phyloP scores from a whole-genome alignment of 805 yeast species.

The Candida verbasci region DNA sequence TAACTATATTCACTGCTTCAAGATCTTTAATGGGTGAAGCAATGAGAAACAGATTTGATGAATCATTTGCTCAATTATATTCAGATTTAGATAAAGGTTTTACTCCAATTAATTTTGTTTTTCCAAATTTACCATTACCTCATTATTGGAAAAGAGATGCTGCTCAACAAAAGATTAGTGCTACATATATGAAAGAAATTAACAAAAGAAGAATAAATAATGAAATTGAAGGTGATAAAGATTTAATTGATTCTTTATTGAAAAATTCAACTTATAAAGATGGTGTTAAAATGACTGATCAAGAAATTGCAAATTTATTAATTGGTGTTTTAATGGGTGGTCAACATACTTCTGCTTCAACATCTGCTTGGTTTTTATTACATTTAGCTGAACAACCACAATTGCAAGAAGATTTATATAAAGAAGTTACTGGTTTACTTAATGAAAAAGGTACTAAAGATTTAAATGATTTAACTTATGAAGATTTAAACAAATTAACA shows the following conservation, averaged over 20 bases:
- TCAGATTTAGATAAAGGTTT: conserved; percentile 95
- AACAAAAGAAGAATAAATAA: conserved; percentile 66
- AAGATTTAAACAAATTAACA: conserved; percentile 76
- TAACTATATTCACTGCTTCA: conserved; percentile 95
- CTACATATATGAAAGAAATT: conserved; percentile 78
- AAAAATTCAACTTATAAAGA: conserved; percentile 82
- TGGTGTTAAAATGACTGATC: conserved; percentile 91
- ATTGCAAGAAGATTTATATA: conserved; percentile 73
- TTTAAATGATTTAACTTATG: conserved; percentile 65
- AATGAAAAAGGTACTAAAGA: conserved; percentile 42
- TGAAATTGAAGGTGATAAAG: conserved; percentile 74
- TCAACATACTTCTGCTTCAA: conserved; percentile 95
- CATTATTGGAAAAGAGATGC: conserved; percentile 78
- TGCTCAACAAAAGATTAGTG: conserved; percentile 80
- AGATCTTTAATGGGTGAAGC: conserved; percentile 89
- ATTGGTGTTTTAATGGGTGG: conserved; percentile 99
- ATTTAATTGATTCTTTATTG: conserved; percentile 85
- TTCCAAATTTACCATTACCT: conserved; percentile 89
- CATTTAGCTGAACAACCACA: conserved; percentile 88
- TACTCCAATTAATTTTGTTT: conserved; percentile 92
- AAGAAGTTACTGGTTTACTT: conserved; percentile 67
- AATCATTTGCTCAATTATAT: conserved; percentile 79
- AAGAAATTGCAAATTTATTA: conserved; percentile 86
- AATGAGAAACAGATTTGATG: conserved; percentile 76
- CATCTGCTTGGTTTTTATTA: conserved; percentile 90